Conservation (phyloP, 768 basidiomycete genomes). For the Phaeotremella fagi region DNA sequence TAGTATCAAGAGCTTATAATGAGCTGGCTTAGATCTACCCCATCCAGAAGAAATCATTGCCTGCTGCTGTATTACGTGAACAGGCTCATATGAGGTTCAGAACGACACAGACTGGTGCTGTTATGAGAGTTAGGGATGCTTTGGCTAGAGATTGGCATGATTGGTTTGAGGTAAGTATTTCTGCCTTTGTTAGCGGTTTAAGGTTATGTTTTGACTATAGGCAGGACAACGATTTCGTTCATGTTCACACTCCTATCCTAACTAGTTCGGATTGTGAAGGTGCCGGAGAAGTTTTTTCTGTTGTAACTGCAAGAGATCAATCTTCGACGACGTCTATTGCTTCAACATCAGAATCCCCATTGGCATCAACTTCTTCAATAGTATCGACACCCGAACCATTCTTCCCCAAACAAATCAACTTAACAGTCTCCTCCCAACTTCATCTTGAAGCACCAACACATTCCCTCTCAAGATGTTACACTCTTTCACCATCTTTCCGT, state of each 20-base stretch:
- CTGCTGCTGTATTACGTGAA: conserved; percentile 74
- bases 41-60: conserved; percentile 81
- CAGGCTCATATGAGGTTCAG: conserved; percentile 82
- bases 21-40: conserved; percentile 65
- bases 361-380: conserved; percentile 48
- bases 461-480: conserved; percentile 77
- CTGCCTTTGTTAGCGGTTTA: not conserved
- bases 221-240: conserved; percentile 71
- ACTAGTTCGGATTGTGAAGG: conserved; percentile 94
- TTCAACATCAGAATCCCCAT: not conserved
- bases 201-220: conserved; percentile 3
- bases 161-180: conserved; percentile 66
- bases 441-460: conserved; percentile 84
- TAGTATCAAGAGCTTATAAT: conserved; percentile 3
- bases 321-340: not conserved
- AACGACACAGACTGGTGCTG: conserved; percentile 64
- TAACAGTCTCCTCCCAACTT: conserved; percentile 93
- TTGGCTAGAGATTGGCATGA: conserved; percentile 58
- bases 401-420: conserved; percentile 55
- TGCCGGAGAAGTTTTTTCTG: conserved; percentile 82
- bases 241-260: conserved; percentile 78
- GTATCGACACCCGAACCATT: conserved; percentile 13
- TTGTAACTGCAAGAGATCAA: conserved; percentile 48
- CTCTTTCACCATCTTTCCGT: conserved; percentile 87
- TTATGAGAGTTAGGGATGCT: conserved; percentile 67